Conservation (phyloP, 1,139 yeast genomes). For the Wickerhamiella infanticola region DNA sequence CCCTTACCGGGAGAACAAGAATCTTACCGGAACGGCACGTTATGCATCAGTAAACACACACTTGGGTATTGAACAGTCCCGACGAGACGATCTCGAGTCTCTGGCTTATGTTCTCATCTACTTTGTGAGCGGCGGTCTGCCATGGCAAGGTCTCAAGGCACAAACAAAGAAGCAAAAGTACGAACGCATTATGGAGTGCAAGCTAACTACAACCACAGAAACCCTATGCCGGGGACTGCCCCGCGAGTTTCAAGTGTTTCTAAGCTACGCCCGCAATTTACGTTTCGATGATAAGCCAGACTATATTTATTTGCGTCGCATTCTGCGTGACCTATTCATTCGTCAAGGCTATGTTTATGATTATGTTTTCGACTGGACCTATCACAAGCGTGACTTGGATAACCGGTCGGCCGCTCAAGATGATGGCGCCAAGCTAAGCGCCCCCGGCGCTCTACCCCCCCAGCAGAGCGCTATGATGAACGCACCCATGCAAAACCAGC, state of each 20-base stretch:
- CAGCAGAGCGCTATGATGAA: too few relatives aligned
- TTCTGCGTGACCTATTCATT: constrained; percentile 77
- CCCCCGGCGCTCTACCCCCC: background rate
- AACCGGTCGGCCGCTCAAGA: background rate
- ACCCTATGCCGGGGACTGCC: constrained; percentile 86
- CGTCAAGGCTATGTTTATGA: constrained; percentile 87
- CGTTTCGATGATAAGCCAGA: constrained; percentile 96
- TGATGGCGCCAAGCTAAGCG: background rate
- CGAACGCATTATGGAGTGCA: constrained; percentile 92
- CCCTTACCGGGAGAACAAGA: constrained; percentile 91
- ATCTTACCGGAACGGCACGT: constrained; percentile 93
- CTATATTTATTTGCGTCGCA: constrained; percentile 73
- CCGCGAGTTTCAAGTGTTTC: constrained; percentile 71
- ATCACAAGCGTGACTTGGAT: constrained; percentile 31
- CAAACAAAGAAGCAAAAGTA: constrained; percentile 94
- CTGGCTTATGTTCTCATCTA: constrained; percentile 90
- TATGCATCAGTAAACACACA: constrained; percentile 94
- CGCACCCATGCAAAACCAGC: too few relatives aligned
- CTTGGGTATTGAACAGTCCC: constrained; percentile 88
- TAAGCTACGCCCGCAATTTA: constrained; percentile 77
- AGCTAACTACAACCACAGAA: constrained; percentile 84
- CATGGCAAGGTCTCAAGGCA: constrained; percentile 98
- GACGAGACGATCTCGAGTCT: constrained; percentile 93
- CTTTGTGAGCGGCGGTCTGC: constrained; percentile 87
- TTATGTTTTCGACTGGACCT: constrained; percentile 94